phyloP scores from a whole-genome alignment of 352 stramenopile species.

The Discostella stelligera region DNA sequence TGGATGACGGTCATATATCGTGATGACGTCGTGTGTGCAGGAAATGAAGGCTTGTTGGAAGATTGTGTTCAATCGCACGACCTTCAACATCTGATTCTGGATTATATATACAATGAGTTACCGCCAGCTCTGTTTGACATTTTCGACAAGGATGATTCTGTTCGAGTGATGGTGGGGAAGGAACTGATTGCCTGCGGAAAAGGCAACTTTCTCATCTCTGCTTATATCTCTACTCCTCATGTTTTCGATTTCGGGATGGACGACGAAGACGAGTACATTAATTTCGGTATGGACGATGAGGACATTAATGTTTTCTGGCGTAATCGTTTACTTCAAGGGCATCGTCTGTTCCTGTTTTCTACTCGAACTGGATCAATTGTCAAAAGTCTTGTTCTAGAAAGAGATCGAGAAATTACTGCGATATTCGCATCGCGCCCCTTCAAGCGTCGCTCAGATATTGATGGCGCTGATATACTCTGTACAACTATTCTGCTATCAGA shows the following conservation, averaged over 20 bases:
- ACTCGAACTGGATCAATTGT: slow-evolving; percentile 51
- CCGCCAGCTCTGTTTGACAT: neutral
- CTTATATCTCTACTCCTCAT: slow-evolving; percentile 52
- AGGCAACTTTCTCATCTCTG: slow-evolving; percentile 62
- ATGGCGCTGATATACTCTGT: neutral
- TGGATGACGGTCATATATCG: slow-evolving; percentile 52
- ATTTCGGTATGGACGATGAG: neutral
- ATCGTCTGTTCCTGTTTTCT: slow-evolving; percentile 66
- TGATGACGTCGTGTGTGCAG: slow-evolving; percentile 59
- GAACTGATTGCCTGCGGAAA: slow-evolving; percentile 60
- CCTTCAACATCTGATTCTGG: slow-evolving; percentile 20
- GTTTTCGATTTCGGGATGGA: slow-evolving; percentile 14
- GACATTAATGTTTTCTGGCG: no score
- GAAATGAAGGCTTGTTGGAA: slow-evolving; percentile 42
- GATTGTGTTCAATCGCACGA: slow-evolving; percentile 32
- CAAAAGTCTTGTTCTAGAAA: slow-evolving; percentile 19
- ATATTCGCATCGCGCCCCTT: slow-evolving; percentile 34
- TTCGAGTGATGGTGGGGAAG: slow-evolving; percentile 46
- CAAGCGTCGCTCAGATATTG: neutral
- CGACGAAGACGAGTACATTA: slow-evolving; percentile 19
- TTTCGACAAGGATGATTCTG: slow-evolving; percentile 47
- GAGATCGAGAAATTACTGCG: neutral
- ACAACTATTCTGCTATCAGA: slow-evolving; percentile 25
- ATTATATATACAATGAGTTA: slow-evolving; percentile 5
- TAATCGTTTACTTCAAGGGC: neutral